Conservation (phyloP, 2,329 filamentous ascomycete genomes). For the Pseudopyrenochaeta lycopersici region DNA sequence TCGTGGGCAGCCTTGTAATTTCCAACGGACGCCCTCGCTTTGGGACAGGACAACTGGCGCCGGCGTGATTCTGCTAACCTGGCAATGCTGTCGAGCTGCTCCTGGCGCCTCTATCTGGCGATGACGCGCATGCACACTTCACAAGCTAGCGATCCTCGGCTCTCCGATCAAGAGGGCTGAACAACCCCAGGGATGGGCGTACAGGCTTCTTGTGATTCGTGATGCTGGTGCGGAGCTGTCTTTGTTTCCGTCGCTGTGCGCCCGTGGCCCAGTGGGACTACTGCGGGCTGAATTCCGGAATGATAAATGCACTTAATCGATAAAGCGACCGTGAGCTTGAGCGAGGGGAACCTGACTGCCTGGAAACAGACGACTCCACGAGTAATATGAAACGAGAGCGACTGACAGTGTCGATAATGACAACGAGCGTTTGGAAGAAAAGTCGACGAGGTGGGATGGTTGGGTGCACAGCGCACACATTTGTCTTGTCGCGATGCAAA, state of each 20-base stretch:
- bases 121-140: constrained; percentile 9
- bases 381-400: constrained; percentile 17
- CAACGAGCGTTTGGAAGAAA: constrained; percentile 36
- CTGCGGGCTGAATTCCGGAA: constrained; percentile 22
- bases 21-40: neutral
- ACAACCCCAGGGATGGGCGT: constrained; percentile 1
- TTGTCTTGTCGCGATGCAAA: constrained; percentile 25
- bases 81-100: neutral
- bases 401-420: constrained; percentile 10
- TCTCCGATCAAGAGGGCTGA: constrained; percentile 1
- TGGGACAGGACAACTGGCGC: neutral
- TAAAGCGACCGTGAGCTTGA: constrained; percentile 8
- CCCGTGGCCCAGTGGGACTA: constrained; percentile 18
- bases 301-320: constrained; percentile 7
- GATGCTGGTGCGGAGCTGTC: constrained; percentile 5
- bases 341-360: neutral
- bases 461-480: constrained; percentile 31
- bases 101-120: constrained; percentile 4
- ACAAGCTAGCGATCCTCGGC: constrained; percentile 3
- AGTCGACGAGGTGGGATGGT: constrained; percentile 18
- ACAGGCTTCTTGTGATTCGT: constrained; percentile 13
- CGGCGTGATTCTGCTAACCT: neutral
- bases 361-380: constrained; percentile 8
- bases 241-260: constrained; percentile 17
- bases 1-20: neutral